Evolutionary conservation across 1,139 yeast genomes (phyloP), one percentile per base, ranked within the genome.

Genomic region (Pichia terricola): DNA sequence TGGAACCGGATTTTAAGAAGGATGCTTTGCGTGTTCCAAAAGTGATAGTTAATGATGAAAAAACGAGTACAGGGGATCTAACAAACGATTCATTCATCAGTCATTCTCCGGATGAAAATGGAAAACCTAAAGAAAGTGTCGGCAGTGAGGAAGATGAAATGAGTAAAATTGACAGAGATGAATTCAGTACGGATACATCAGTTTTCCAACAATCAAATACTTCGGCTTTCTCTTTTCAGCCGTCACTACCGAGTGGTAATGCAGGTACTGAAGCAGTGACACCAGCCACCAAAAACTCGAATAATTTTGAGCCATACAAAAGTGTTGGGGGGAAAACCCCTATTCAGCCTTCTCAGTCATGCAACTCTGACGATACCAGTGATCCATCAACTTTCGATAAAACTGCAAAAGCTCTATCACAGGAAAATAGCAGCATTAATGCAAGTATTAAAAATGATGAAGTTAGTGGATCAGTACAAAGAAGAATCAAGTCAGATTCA

Each of bases 221-320:
- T n/a, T 26, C 41, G 7, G 40, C 49, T 16, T 46, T 46, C 34
- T 46, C 49, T 10, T 44, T 46, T 28, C 49, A 46, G 16, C 47
- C 49, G 7, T 46, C 49, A 3, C n/a, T 46, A 11, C 22, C 39
- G 26, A 42, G 43, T 26, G 46, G 42, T 1, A 42, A 46, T 40
- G 10, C 33, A 16, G 42, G 45, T 26, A n/a, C 30, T 26, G 39
- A 40, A 16, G 16, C 26, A 10, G 10, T 28, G 22, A 16, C 22
- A 38, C 22, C 44, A 45, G 27, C 33, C 44, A 5, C 36, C 39
- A 5, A 16, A 25, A 16, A 42, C 37, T 16, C 22, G 22, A 16
- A 16, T 16, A 16, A 16, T 16, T 16, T 16, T 16, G 22, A 16
- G 22, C 22, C 22, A 16, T 16, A 16, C 22, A 16, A 16, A 16